These are phyloP conservation scores for Penicillium brevicompactum DNA, from an alignment of 2,329 filamentous ascomycete species.

Conservation along the genomic window DNA sequence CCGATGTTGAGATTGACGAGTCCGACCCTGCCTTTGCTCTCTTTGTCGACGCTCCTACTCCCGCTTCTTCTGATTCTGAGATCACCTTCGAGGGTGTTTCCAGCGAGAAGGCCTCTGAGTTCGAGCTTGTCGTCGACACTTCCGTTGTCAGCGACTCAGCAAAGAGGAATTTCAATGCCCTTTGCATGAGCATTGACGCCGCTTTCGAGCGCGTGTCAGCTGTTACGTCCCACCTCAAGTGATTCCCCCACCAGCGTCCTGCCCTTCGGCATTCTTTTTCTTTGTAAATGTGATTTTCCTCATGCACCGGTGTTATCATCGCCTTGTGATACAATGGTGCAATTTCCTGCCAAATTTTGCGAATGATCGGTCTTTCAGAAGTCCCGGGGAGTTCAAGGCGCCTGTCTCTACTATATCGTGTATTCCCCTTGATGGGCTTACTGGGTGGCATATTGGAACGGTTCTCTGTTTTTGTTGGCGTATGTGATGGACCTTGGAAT, in stretches of 20 bases:
- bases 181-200: conserved; percentile 46
- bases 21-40: conserved; percentile 50
- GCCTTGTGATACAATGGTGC: conserved; percentile 22
- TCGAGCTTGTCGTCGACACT: conserved; percentile 63
- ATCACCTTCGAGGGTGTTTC: conserved; percentile 55
- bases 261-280: conserved; percentile 16
- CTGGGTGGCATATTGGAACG: conserved; percentile 22
- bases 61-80: conserved; percentile 31
- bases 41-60: conserved; percentile 54
- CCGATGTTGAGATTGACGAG: conserved; percentile 58
- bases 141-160: conserved; percentile 27
- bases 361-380: conserved; percentile 11
- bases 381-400: conserved; percentile 23
- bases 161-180: conserved; percentile 36
- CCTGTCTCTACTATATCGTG: conserved; percentile 16
- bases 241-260: conserved; percentile 33
- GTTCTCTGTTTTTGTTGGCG: conserved; percentile 15
- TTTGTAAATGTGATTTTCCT: conserved; percentile 25
- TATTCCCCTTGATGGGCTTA: conserved; percentile 16
- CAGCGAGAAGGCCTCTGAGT: conserved; percentile 66
- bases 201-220: conserved; percentile 44
- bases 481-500: conserved; percentile 20
- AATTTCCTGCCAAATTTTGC: conserved; percentile 13
- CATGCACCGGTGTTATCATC: conserved; percentile 13
- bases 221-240: conserved; percentile 44